Evolutionary conservation across 768 basidiomycete species (phyloP).

Genomic region (Leccinellum albellum): DNA sequence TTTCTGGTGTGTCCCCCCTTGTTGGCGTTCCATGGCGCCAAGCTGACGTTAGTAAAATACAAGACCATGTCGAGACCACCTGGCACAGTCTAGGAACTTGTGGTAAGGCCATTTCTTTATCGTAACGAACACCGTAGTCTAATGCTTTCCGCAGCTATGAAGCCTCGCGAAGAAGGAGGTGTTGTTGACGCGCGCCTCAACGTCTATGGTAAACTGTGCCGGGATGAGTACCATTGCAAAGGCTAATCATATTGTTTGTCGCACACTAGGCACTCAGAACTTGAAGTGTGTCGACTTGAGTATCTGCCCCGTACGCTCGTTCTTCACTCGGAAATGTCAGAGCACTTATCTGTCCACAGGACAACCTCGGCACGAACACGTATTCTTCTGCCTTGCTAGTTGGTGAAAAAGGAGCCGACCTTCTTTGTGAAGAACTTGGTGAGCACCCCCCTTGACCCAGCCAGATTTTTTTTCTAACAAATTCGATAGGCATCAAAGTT

Average conservation of each 20-base stretch:
- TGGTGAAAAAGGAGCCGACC: constrained; percentile 64
- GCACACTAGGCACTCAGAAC: constrained; percentile 55
- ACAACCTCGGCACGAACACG: constrained; percentile 70
- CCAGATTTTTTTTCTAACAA: constrained; percentile 4
- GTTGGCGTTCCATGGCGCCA: neutral
- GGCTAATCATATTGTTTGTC: neutral
- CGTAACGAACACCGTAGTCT: neutral
- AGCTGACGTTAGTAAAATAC: neutral
- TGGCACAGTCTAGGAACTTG: constrained; percentile 63
- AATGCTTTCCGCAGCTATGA: constrained; percentile 42
- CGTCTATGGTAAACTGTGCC: constrained; percentile 41
- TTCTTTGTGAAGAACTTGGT: constrained; percentile 65
- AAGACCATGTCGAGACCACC: constrained; percentile 68
- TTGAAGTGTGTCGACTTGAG: constrained; percentile 66
- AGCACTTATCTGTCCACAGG: constrained; percentile 34
- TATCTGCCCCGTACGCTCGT: constrained; percentile 60
- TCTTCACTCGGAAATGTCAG: neutral
- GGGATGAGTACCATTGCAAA: constrained; percentile 9
- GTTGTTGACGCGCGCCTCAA: constrained; percentile 62
- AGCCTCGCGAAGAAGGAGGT: constrained; percentile 61
- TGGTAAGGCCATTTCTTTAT: constrained; percentile 22
- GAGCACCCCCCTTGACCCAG: constrained; percentile 11
- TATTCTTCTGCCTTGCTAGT: constrained; percentile 68
- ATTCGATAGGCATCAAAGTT: constrained; percentile 51
- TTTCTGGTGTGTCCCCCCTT: constrained; percentile 33